phyloP scores from a whole-genome alignment of 306 rosid species.

The Hippophae gyantsensis region DNA sequence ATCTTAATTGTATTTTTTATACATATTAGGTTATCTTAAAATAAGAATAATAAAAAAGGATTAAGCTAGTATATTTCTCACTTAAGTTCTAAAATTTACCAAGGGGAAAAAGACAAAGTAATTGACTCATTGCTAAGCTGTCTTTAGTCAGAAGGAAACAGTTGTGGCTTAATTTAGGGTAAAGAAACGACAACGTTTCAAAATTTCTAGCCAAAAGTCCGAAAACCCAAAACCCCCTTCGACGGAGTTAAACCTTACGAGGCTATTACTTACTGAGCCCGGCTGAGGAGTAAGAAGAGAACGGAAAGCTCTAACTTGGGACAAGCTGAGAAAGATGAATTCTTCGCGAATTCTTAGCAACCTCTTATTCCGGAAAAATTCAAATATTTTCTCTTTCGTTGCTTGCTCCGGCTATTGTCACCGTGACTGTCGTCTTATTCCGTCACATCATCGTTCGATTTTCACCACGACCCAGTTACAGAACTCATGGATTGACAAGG shows the following conservation, averaged over 20 bases:
- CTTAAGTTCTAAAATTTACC: no score
- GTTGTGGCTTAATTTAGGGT: no score
- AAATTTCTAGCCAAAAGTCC: not conserved
- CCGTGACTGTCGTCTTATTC: constrained; percentile 12
- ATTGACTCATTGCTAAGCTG: no score
- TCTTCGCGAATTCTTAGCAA: constrained; percentile 31
- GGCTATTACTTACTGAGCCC: not conserved
- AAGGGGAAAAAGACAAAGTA: no score
- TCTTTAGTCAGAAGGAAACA: no score
- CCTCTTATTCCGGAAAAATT: constrained; percentile 8
- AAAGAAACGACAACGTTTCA: not conserved
- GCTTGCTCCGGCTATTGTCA: constrained; percentile 4
- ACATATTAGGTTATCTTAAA: no score
- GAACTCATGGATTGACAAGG: constrained; percentile 63
- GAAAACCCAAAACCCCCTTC: not conserved
- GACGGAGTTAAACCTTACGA: not conserved
- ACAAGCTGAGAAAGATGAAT: constrained; percentile 19
- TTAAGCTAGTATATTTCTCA: no score
- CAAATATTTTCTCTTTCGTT: constrained; percentile 1
- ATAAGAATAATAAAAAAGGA: no score
- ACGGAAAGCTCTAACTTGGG: not conserved
- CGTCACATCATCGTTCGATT: constrained; percentile 40
- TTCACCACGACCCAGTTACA: constrained; percentile 49
- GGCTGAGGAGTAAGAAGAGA: not conserved
- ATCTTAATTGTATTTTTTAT: no score